These are phyloP conservation scores for Tinospora cordifolia DNA, from an alignment of 164 flowering plant genomes.

Conservation along the genomic window DNA sequence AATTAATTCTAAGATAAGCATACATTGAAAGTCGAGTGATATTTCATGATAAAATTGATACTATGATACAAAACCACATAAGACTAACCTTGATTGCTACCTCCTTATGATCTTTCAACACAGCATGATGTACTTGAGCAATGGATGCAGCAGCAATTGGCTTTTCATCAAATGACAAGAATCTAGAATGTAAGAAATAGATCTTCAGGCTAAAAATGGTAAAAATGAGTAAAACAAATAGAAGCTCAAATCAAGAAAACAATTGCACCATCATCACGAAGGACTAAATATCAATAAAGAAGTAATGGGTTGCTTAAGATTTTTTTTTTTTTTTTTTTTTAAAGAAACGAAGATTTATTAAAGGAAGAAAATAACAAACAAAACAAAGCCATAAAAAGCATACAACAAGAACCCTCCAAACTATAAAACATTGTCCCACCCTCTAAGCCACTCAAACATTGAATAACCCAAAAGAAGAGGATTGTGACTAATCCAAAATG, in stretches of 20 bases:
- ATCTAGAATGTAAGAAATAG: slow-evolving; percentile 38
- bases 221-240: background rate
- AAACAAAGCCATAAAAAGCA: too few species aligned
- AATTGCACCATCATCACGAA: background rate
- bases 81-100: slow-evolving; percentile 83
- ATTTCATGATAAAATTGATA: too few species aligned
- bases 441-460: too few species aligned
- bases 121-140: slow-evolving; percentile 89
- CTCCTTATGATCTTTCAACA: slow-evolving; percentile 52
- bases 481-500: too few species aligned
- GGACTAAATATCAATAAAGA: background rate
- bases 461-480: too few species aligned
- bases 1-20: too few species aligned
- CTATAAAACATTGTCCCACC: too few species aligned
- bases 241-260: slow-evolving; percentile 1
- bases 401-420: too few species aligned
- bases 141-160: slow-evolving; percentile 98
- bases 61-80: background rate
- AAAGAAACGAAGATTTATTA: too few species aligned
- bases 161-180: slow-evolving; percentile 65
- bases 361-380: too few species aligned
- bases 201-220: slow-evolving; percentile 5
- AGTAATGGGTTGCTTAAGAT: background rate
- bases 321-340: too few species aligned
- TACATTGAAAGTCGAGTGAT: too few species aligned